A percentile compares a stretch with the other conserved stretches of the same genome.
Conservation (phyloP, 257 asterid species). For the Ajuga chamaepitys region DNA sequence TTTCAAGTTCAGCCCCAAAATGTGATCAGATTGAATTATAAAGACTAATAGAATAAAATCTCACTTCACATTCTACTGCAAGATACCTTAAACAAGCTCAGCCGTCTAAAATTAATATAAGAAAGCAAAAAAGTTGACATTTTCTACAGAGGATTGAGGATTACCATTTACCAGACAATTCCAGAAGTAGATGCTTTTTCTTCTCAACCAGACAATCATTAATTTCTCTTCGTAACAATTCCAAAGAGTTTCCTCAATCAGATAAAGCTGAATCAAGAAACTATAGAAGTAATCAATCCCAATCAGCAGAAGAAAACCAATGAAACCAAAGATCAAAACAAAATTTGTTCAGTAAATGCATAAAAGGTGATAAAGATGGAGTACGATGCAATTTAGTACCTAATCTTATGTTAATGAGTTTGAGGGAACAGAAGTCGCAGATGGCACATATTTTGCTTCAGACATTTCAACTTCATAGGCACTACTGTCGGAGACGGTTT, state of each 20-base stretch:
- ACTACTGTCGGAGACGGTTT: slow-evolving; percentile 27
- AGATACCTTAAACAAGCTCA: not conserved
- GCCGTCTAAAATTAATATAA: not conserved
- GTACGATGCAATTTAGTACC: slow-evolving; percentile 26
- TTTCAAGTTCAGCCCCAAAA: too few species aligned
- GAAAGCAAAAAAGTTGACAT: not conserved
- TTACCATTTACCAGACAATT: slow-evolving; percentile 3
- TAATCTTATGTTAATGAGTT: slow-evolving; percentile 12
- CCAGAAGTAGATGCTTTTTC: not conserved
- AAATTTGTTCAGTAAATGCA: slow-evolving; percentile 3
- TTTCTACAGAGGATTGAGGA: not conserved
- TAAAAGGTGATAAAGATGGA: slow-evolving; percentile 2
- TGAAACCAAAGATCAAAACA: not conserved
- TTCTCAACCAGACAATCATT: not conserved
- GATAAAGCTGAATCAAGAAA: not conserved
- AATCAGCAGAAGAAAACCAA: not conserved
- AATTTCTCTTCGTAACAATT: not conserved
- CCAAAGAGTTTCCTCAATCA: not conserved
- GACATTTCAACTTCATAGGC: slow-evolving; percentile 85
- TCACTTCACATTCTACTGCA: not conserved
- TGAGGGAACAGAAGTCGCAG: slow-evolving; percentile 19
- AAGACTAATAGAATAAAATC: not conserved
- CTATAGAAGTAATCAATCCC: not conserved
- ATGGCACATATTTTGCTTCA: slow-evolving; percentile 44
- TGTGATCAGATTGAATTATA: not conserved